Base-by-base conservation (phyloP, 768 basidiomycete species). In the Lactarius hengduanensis region DNA sequence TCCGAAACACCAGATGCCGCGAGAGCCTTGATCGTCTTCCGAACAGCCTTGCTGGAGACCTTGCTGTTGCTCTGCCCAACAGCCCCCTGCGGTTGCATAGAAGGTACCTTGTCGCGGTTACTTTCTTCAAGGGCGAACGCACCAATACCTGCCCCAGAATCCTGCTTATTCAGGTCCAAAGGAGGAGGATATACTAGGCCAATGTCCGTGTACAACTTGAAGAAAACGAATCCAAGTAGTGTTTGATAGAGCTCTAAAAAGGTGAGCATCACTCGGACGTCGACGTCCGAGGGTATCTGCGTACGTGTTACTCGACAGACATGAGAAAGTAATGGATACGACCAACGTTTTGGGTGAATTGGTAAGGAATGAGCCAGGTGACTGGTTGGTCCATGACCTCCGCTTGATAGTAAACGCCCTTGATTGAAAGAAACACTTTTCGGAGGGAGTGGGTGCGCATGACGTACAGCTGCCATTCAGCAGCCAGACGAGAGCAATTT, bases 231-330 rank as follows among this genome's bases (percentile, higher is more conserved):
- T 7, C 93, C 94, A 34, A 98, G 86, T 10, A 98, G 80, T 1
- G 96, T 98, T 78, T 98, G 95, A 77, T 99, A 98, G 11, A 99
- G 85, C 76, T 99, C 97, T 72, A 99, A 80, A 81, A 99, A 99
- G 8, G 97, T 99, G 67, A 97, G 78, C 89, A 99, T 95, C 59
- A 99, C 97, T 53, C 97, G 91, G 74, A 97, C 89, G 76, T 99
- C 97, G 63, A 99, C 96, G 74, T 98, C 96, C 41, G 87, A 77
- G 8, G 97, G 97, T 68, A 98, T 88, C 94, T 98, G 70, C 1
- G 26, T 63, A 15, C 41, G 13, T 8, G 57, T 67, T 55, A 67
- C 41, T 50, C 26, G 32, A 55, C n/a, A 20, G 18, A 30, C 34
- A 34, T 38, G 63, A 67, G 69, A 40, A 45, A 22, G 16, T 18